phyloP scores from a whole-genome alignment of 768 basidiomycete species.

The Phlebiopsis gigantea region DNA sequence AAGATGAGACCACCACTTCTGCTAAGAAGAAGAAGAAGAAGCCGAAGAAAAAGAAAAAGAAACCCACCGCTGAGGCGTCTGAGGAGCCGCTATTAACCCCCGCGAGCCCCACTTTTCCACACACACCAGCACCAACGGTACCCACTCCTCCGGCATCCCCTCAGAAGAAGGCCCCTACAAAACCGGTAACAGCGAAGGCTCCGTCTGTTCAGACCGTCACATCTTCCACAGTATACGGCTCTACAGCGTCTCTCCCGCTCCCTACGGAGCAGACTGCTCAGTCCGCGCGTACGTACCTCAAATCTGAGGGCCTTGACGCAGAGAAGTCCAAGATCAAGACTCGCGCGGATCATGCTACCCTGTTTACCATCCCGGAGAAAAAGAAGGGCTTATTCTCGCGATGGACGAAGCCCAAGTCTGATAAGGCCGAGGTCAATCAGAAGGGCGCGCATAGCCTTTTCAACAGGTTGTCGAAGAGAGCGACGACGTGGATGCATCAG shows the following conservation, averaged over 20 bases:
- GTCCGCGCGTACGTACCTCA: slow-evolving; percentile 67
- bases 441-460: slow-evolving; percentile 51
- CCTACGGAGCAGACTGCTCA: slow-evolving; percentile 52
- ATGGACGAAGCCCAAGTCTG: slow-evolving; percentile 36
- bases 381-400: slow-evolving; percentile 48
- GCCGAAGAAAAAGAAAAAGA: slow-evolving; percentile 70
- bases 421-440: slow-evolving; percentile 29
- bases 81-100: slow-evolving; percentile 50
- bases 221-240: slow-evolving; percentile 23
- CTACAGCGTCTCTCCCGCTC: slow-evolving; percentile 36
- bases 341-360: slow-evolving; percentile 51
- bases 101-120: not conserved
- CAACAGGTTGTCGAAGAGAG: slow-evolving; percentile 52
- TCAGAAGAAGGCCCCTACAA: slow-evolving; percentile 5
- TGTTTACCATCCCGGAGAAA: slow-evolving; percentile 39
- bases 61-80: slow-evolving; percentile 19
- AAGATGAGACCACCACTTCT: slow-evolving; percentile 40
- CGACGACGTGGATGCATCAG: slow-evolving; percentile 56
- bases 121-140: not conserved
- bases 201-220: slow-evolving; percentile 16
- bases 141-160: slow-evolving; percentile 1
- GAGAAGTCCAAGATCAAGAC: slow-evolving; percentile 69
- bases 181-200: not conserved
- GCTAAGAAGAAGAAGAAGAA: slow-evolving; percentile 77
- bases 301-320: slow-evolving; percentile 38